These are phyloP conservation scores for Sutorius australiensis DNA, from an alignment of 768 basidiomycete genomes.

Conservation along the genomic window DNA sequence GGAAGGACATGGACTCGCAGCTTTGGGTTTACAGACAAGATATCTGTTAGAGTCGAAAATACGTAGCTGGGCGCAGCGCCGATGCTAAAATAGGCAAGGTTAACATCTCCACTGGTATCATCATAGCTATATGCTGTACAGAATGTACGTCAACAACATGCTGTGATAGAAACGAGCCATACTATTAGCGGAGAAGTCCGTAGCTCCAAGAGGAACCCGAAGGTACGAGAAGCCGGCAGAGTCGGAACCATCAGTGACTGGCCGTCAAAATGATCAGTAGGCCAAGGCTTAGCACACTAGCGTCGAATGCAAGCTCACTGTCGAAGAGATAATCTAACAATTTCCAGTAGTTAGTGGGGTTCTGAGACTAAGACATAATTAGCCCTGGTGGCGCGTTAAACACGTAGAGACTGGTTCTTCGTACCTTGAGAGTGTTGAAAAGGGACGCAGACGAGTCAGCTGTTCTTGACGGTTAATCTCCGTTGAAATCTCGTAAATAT, in stretches of 20 bases:
- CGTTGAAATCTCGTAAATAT: background rate
- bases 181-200: conserved; percentile 66
- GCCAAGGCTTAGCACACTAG: background rate
- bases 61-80: conserved; percentile 56
- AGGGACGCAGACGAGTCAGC: conserved; percentile 69
- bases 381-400: background rate
- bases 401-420: background rate
- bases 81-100: conserved; percentile 55
- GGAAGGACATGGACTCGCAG: conserved; percentile 58
- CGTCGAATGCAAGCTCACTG: conserved; percentile 10
- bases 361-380: conserved; percentile 37
- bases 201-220: conserved; percentile 67
- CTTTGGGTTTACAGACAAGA: conserved; percentile 50
- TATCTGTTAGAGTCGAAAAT: conserved; percentile 62
- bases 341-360: conserved; percentile 54
- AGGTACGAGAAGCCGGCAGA: conserved; percentile 68
- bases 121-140: conserved; percentile 59
- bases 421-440: conserved; percentile 63
- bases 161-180: conserved; percentile 10
- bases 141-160: conserved; percentile 2
- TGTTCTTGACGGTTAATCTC: conserved; percentile 24
- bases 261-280: background rate
- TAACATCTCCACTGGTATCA: conserved; percentile 57
- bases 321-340: conserved; percentile 59
- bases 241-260: conserved; percentile 55